Conservation (phyloP, 805 yeast species). For the Clavispora asparagi region DNA sequence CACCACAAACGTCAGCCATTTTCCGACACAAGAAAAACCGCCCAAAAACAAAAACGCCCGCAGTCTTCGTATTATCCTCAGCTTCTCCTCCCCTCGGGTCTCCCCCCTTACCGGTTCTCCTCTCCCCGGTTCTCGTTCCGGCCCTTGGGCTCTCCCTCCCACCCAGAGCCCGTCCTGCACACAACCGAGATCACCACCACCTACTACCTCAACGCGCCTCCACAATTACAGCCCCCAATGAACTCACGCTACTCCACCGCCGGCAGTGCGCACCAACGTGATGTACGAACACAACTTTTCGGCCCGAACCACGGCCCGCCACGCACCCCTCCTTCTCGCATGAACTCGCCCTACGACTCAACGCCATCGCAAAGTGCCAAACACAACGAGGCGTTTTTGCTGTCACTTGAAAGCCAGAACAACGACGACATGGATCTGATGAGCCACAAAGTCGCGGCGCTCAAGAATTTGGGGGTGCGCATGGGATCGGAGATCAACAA, state of each 20-base stretch:
- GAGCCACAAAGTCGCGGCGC: constrained; percentile 37
- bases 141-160: too few species aligned
- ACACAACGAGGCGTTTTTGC: constrained; percentile 38
- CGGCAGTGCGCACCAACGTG: constrained; percentile 35
- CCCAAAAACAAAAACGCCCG: too few species aligned
- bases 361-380: constrained; percentile 25
- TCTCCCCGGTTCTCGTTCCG: too few species aligned
- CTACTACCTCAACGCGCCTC: background rate
- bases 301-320: constrained; percentile 1
- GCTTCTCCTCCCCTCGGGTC: too few species aligned
- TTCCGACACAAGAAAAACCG: too few species aligned
- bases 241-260: constrained; percentile 15
- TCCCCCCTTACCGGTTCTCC: too few species aligned
- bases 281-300: constrained; percentile 38
- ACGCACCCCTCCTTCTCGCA: constrained; percentile 23
- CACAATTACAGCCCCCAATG: constrained; percentile 2
- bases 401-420: constrained; percentile 40
- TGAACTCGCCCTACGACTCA: constrained; percentile 36
- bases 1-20: too few species aligned
- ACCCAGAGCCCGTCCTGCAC: background rate
- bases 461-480: constrained; percentile 35
- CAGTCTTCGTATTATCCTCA: too few species aligned
- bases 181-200: background rate
- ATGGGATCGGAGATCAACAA: constrained; percentile 43
- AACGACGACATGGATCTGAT: constrained; percentile 37